These are phyloP conservation scores for Phytophthora podocarpi DNA, from an alignment of 352 stramenopile species.

Conservation along the genomic window DNA sequence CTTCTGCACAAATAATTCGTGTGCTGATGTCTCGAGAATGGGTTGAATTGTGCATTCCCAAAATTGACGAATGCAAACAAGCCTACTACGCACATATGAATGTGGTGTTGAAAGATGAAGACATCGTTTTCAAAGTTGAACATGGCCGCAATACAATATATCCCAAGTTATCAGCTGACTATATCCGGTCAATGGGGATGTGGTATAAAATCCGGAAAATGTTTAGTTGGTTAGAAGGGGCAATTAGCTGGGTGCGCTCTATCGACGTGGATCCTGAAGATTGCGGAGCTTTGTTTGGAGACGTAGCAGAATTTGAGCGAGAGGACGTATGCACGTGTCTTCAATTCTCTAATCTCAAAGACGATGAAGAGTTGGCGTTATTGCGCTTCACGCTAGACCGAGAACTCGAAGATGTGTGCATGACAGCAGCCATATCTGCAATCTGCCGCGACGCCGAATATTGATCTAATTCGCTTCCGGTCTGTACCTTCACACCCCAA, in stretches of 20 bases:
- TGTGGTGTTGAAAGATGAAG: not conserved
- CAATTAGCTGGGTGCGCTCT: not conserved
- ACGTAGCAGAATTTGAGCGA: not conserved
- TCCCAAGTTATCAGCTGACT: not conserved
- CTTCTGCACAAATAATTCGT: too few species aligned
- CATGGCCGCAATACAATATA: too few species aligned
- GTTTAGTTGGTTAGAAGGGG: not conserved
- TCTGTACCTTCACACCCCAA: not conserved
- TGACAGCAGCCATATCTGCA: not conserved
- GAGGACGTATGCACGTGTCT: not conserved
- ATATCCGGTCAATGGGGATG: not conserved
- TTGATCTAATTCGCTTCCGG: not conserved
- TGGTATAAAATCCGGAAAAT: not conserved
- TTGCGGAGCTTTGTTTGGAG: not conserved
- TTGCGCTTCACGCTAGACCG: not conserved
- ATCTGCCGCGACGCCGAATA: not conserved
- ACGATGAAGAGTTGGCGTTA: not conserved
- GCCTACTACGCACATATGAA: not conserved
- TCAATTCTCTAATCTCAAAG: not conserved
- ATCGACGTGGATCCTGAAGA: not conserved
- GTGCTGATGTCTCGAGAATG: too few species aligned
- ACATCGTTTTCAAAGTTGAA: too few species aligned
- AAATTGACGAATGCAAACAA: slow-evolving; percentile 1
- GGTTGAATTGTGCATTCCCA: too few species aligned
- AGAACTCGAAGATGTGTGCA: not conserved